Conservation (phyloP, 805 yeast genomes). For the Starmerella roubikii region DNA sequence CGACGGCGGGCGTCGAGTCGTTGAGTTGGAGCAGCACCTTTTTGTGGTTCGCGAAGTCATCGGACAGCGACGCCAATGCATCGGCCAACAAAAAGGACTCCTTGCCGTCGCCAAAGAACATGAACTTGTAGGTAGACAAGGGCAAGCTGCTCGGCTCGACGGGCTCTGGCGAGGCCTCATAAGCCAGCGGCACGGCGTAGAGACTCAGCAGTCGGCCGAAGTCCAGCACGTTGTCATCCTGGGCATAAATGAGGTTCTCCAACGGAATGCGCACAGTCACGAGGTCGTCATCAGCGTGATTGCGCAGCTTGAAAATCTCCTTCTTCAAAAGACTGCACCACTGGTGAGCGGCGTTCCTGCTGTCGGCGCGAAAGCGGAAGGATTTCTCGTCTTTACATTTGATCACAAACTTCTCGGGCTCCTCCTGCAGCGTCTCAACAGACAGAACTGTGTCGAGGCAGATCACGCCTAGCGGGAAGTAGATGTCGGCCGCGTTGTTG, state of each 20-base stretch:
- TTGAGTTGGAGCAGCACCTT: not conserved
- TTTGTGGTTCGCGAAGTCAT: conserved; percentile 4
- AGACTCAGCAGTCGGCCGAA: conserved; percentile 33
- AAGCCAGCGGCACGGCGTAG: conserved; percentile 2
- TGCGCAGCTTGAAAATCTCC: conserved; percentile 60
- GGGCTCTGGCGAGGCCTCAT: not conserved
- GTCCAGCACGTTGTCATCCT: conserved; percentile 42
- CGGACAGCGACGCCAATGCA: not conserved
- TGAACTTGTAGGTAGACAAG: not conserved
- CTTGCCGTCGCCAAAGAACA: conserved; percentile 11
- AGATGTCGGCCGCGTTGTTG: conserved; percentile 59
- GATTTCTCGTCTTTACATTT: conserved; percentile 40
- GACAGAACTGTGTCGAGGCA: conserved; percentile 51
- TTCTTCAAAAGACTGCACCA: conserved; percentile 71
- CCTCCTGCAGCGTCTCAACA: conserved; percentile 36
- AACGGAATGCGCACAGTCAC: conserved; percentile 70
- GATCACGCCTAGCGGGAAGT: conserved; percentile 66
- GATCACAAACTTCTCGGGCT: conserved; percentile 41
- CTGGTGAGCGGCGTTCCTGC: conserved; percentile 53
- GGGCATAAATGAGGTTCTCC: conserved; percentile 48
- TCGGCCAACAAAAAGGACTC: not conserved
- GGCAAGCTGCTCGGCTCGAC: not conserved
- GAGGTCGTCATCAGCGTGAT: conserved; percentile 54
- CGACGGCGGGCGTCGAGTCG: not conserved
- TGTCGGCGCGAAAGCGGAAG: conserved; percentile 61